These are phyloP conservation scores for Russula compacta DNA, from an alignment of 768 basidiomycete species.

Conservation along the genomic window DNA sequence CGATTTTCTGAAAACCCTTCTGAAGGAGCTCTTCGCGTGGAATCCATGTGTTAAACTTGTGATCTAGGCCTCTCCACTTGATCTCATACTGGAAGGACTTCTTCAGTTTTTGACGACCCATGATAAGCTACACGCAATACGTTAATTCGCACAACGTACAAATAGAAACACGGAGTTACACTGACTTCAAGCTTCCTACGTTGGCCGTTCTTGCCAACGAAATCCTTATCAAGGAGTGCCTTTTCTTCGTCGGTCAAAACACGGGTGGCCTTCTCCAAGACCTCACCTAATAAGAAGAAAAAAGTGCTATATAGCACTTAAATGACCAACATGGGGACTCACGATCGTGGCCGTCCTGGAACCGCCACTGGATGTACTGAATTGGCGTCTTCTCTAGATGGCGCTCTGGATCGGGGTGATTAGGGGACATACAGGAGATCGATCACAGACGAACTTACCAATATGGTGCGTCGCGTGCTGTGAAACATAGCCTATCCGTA, in stretches of 20 bases:
- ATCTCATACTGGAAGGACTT: constrained; percentile 92
- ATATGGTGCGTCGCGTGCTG: constrained; percentile 98
- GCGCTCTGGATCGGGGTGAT: constrained; percentile 43
- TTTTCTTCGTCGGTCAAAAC: constrained; percentile 85
- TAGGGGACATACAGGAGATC: background rate
- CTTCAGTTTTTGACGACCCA: constrained; percentile 96
- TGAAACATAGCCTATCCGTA: constrained; percentile 94
- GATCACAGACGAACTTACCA: constrained; percentile 34
- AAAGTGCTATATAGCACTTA: constrained; percentile 9
- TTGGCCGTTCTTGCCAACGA: constrained; percentile 86
- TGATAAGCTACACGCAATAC: constrained; percentile 47
- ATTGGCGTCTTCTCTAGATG: constrained; percentile 96
- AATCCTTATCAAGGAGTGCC: constrained; percentile 67
- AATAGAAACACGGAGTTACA: constrained; percentile 1
- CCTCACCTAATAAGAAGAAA: constrained; percentile 48
- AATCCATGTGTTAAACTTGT: constrained; percentile 87
- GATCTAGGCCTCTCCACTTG: constrained; percentile 77
- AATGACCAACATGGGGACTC: constrained; percentile 26
- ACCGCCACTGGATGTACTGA: constrained; percentile 97
- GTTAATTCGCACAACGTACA: constrained; percentile 7
- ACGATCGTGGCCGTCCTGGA: constrained; percentile 98
- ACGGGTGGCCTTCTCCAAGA: constrained; percentile 86
- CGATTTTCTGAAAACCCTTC: constrained; percentile 82
- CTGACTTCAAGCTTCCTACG: constrained; percentile 83
- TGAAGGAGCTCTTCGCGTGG: constrained; percentile 76